Base-by-base conservation (phyloP, 2,329 filamentous ascomycete genomes). In the Knufia petricola region DNA sequence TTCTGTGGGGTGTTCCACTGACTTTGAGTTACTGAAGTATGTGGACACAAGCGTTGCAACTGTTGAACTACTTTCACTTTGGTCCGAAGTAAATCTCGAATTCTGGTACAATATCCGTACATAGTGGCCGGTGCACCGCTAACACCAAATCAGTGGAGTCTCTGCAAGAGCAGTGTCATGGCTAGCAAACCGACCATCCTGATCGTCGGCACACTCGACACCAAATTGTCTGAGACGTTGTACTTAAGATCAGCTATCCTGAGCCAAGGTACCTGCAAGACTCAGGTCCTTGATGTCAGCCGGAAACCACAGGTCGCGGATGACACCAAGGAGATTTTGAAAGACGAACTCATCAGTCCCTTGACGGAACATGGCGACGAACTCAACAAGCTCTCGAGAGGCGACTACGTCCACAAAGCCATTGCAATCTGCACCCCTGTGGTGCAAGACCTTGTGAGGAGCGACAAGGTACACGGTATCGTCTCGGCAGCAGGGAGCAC, bases 161-260 rank as follows among this genome's bases (percentile, higher is more conserved):
- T 17, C 41, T 6, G 31, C 44, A 38, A 10, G 19, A 15, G 3
- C 15, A 31, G 28, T 48, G 59, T 46, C 50, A 62, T 59, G 58
- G 48, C 56, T n/a, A 52, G 19, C 31, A 46, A 53, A 28, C 62
- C 64, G 2, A 68, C 63, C 32, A 71, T 82, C 46, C 66, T 75
- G 44, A 63, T 82, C 12, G 61, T 84, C 19, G 80, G 80, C 17
- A 84, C 79, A 12, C 79, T 76, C 58, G 81, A 84, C 58, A 82
- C 79, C 26, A 84, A 84, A 59, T 66, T 79, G 9, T 61, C 73
- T 3, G 79, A 84, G 59, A 67, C 81, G 1, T 62, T 76, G 2
- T 81, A 73, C 58, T 64, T 81, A 1, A 70, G 70, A 40, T 61
- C 69, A 2, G 66, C 69, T 32, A 72, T 81, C 48, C 49, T 67